Percentiles rank a stretch among this genome's conserved stretches.
Conservation (phyloP, 768 basidiomycete species). For the Psilocybe subaeruginosa region DNA sequence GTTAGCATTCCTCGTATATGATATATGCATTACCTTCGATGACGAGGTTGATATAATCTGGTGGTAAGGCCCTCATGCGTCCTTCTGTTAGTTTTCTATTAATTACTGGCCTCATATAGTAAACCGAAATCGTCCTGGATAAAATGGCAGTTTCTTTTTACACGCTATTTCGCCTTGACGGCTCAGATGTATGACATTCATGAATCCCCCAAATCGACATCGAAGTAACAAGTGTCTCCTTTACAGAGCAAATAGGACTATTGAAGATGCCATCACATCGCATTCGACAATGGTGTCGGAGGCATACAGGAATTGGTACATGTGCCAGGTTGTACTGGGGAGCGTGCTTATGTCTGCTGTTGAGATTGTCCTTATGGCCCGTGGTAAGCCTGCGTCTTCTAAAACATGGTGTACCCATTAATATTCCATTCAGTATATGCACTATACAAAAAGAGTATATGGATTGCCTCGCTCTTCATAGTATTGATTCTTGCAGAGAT, state of each 20-base stretch:
- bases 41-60: slow-evolving; percentile 38
- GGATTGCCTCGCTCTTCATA: slow-evolving; percentile 25
- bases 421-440: slow-evolving; percentile 29
- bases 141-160: slow-evolving; percentile 32
- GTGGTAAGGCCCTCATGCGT: slow-evolving; percentile 27
- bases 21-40: slow-evolving; percentile 35
- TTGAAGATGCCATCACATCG: slow-evolving; percentile 19
- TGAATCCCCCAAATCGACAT: background rate
- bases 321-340: slow-evolving; percentile 27
- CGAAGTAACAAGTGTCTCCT: background rate
- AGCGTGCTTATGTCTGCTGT: slow-evolving; percentile 30
- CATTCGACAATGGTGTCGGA: slow-evolving; percentile 8
- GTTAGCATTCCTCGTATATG: slow-evolving; percentile 34
- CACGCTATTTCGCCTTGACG: slow-evolving; percentile 30
- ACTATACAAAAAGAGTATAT: slow-evolving; percentile 34
- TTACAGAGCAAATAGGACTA: slow-evolving; percentile 24
- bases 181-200: slow-evolving; percentile 25
- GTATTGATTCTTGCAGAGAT: slow-evolving; percentile 25
- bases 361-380: slow-evolving; percentile 31
- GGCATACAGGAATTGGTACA: slow-evolving; percentile 26
- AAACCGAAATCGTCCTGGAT: slow-evolving; percentile 26
- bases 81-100: background rate
- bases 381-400: slow-evolving; percentile 20
- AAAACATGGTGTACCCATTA: background rate
- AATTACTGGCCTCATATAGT: slow-evolving; percentile 13